These are phyloP conservation scores for Macrolepiota fuliginosa DNA, from an alignment of 768 basidiomycete genomes.

Conservation along the genomic window DNA sequence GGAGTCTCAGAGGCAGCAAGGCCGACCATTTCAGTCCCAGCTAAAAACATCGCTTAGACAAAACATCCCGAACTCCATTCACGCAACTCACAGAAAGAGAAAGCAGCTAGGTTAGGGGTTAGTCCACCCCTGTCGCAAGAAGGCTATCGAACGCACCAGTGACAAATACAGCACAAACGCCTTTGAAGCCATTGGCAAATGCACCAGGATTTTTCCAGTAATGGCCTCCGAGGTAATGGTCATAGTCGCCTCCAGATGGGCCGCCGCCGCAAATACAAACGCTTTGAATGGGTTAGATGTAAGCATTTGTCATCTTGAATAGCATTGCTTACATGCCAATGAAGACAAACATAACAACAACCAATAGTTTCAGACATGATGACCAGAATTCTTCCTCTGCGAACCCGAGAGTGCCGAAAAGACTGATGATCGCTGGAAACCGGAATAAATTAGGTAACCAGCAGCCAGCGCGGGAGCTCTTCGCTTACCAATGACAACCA, in stretches of 20 bases:
- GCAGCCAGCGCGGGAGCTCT: not conserved
- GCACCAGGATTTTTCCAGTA: slow-evolving; percentile 37
- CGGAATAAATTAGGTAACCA: not conserved
- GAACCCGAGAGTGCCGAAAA: slow-evolving; percentile 45
- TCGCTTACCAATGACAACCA: slow-evolving; percentile 34
- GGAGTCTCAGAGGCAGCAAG: slow-evolving; percentile 46
- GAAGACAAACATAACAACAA: slow-evolving; percentile 44
- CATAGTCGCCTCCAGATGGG: slow-evolving; percentile 31
- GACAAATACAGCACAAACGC: slow-evolving; percentile 44
- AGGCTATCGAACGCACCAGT: slow-evolving; percentile 22
- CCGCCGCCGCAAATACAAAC: slow-evolving; percentile 43
- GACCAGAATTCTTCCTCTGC: slow-evolving; percentile 52
- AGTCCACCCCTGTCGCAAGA: not conserved
- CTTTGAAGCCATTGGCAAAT: slow-evolving; percentile 45
- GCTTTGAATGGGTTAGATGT: slow-evolving; percentile 19
- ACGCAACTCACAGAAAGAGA: slow-evolving; percentile 33
- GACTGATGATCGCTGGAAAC: slow-evolving; percentile 30
- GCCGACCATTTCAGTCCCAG: slow-evolving; percentile 47
- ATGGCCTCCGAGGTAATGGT: slow-evolving; percentile 35
- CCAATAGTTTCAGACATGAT: slow-evolving; percentile 45
- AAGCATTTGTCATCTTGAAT: not conserved
- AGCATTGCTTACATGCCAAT: slow-evolving; percentile 36
- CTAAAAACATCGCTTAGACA: slow-evolving; percentile 17
- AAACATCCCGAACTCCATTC: not conserved
- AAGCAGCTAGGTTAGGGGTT: slow-evolving; percentile 24